A percentile compares a stretch with the other conserved stretches of the same genome.
Conservation (phyloP, 345 rosid genomes). For the Erysimum cheiranthoides region DNA sequence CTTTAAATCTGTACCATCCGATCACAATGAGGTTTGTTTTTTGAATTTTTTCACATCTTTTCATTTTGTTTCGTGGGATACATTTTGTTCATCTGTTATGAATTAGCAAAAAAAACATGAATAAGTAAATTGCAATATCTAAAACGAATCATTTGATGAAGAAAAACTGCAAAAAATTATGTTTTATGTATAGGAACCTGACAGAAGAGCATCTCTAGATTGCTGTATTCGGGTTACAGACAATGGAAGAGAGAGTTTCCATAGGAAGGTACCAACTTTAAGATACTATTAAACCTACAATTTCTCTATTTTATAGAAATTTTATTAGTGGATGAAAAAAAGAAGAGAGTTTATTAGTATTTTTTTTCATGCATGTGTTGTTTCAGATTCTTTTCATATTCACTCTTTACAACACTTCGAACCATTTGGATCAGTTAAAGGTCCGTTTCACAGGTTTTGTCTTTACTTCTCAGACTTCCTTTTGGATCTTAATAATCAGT, state of each 20-base stretch:
- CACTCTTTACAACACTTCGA: conserved; percentile 71
- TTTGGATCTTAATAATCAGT: not conserved
- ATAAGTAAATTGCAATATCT: not conserved
- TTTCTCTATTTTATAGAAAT: conserved; percentile 20
- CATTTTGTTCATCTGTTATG: conserved; percentile 24
- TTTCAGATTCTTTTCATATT: conserved; percentile 83
- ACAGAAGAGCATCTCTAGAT: conserved; percentile 73
- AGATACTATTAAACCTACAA: conserved; percentile 5
- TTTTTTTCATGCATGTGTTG: conserved; percentile 44
- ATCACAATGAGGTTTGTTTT: conserved; percentile 56
- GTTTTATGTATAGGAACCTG: conserved; percentile 60
- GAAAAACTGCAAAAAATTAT: not conserved
- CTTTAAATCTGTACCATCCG: conserved; percentile 65
- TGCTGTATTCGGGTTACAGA: conserved; percentile 82
- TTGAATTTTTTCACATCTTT: not conserved
- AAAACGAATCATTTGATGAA: conserved; percentile 6
- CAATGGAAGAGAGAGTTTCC: conserved; percentile 87
- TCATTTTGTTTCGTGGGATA: not conserved
- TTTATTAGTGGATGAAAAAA: not conserved
- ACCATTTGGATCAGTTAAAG: conserved; percentile 85
- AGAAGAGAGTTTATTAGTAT: too few relatives aligned
- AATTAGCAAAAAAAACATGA: not conserved
- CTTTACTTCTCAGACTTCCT: not conserved
- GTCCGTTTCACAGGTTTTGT: conserved; percentile 41
- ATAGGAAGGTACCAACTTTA: conserved; percentile 65